Evolutionary conservation across 805 yeast species (phyloP), one percentile per base, ranked within the genome.

Genomic region (Myxozyma nipponensis): DNA sequence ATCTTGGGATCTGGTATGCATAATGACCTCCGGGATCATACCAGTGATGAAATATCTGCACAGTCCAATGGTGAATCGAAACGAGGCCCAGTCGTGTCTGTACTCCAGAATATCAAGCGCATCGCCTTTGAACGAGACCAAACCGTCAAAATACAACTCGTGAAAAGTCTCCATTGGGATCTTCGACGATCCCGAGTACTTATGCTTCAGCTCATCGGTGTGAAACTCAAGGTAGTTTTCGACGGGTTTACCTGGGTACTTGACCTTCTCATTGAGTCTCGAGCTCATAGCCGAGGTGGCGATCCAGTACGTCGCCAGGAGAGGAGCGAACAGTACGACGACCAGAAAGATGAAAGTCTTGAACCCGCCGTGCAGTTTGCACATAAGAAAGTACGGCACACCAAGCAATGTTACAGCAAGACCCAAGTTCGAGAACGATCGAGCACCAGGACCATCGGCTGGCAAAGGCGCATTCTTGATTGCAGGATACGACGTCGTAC

Each of bases 101-200:
- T 74, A 83, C 74, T 88, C 96, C 75, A 88, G 65, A 42, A 82
- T 77, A 60, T 89, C 96, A 57, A 89, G 77, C 51, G 83, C 79
- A 69, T 89, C 96, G 59, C 95, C 95, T 69, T 85, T 86, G 74
- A 88, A 86, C 26, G 84, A 77, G 47, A 88, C 95, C 69, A 87
- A 85, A 63, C 83, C 82, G 49, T 77, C 89, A 67, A 88, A 88
- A 71, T 79, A 89, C 61, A 86, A 77, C 71, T 88, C 93, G 65
- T 84, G 90, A 82, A 89, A 88, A 15, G 95, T 86, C 71, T 87
- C 95, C 81, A 85, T 83, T 62, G 96, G 95, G 63, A 88, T 85
- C 72, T 89, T 88, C 64, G 75, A 73, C 61, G 73, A 66, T 54
- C 95, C 95, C 44, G 72, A 70, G 72, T 87, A 87, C 70, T 83